Evolutionary conservation across 2,329 filamentous ascomycete species (phyloP), one percentile per base, ranked within the genome.

Genomic region (Diaporthe helianthi): DNA sequence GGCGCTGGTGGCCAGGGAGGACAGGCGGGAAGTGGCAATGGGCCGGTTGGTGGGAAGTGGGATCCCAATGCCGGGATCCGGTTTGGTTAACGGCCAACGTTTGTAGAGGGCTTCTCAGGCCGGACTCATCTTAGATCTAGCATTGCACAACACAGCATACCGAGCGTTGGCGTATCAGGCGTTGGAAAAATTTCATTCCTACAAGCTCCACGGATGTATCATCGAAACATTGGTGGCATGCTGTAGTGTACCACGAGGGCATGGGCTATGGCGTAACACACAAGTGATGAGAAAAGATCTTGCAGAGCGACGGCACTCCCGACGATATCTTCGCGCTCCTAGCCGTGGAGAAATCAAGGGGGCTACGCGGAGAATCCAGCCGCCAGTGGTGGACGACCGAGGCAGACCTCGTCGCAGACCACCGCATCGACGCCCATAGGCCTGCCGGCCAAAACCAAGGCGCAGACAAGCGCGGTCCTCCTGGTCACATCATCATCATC

Each of bases 41-140:
- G 65, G 2, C 71, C 74, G 3, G 76, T 75, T 1, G 75, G 78
- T 24, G 83, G 84, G 44, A 85, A 83, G 1, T 91, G 89, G 89
- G 87, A 90, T 73, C 86, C 87, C 1, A 84, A 78, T 52, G 81
- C 83, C 47, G 88, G 87, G 3, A 85, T 91, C 72, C 83, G 85
- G 65, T 90, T 90, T 79, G 83, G 83, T 0, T 85, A 44, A 67
- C 31, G 55, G 38, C 15, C 26, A 47, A 7, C 13, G 10, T n/a
- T 46, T 3, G 13, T n/a, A 3, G 26, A 15, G 41, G 22, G 55
- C 41, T 47, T 33, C 26, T 47, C 24, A 33, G 9, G 26, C 17
- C 22, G 41, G 26, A 33, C 44, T 36, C 3, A 10, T 58, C 22
- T 38, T 58, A 15, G 15, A 58, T 41, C 22, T 41, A 41, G 13